phyloP scores from a whole-genome alignment of 768 basidiomycete genomes.

The Naganishia randhawae region DNA sequence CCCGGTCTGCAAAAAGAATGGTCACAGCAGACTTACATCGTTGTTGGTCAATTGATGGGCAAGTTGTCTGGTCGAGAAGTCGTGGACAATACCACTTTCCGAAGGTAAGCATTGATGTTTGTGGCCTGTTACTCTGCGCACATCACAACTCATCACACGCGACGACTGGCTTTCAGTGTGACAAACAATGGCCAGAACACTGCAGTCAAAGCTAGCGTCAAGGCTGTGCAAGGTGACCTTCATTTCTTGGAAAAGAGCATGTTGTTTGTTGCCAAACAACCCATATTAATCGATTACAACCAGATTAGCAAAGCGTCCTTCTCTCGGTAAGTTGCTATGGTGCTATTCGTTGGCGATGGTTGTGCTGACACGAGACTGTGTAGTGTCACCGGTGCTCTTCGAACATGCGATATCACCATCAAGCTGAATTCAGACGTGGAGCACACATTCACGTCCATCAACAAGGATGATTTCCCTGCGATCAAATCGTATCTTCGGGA shows the following conservation, averaged over 20 bases:
- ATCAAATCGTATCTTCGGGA: constrained; percentile 79
- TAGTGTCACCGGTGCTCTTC: constrained; percentile 75
- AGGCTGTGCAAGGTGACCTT: constrained; percentile 92
- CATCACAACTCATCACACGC: too few species aligned
- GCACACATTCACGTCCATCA: constrained; percentile 84
- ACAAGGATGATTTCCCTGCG: constrained; percentile 88
- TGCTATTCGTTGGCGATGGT: neutral
- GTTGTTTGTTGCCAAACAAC: constrained; percentile 95
- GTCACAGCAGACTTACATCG: constrained; percentile 91
- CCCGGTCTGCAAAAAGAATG: constrained; percentile 85
- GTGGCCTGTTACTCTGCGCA: neutral
- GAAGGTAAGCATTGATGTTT: constrained; percentile 10
- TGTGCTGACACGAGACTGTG: neutral
- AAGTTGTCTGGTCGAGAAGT: constrained; percentile 52
- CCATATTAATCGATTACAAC: constrained; percentile 79
- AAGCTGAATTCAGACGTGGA: constrained; percentile 68
- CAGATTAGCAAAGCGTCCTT: constrained; percentile 88
- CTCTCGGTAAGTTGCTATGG: constrained; percentile 58
- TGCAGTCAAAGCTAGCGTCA: constrained; percentile 86
- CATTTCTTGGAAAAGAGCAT: constrained; percentile 98
- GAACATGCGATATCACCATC: constrained; percentile 31
- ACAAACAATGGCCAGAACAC: constrained; percentile 22
- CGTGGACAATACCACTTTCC: constrained; percentile 21
- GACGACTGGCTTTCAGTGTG: neutral
- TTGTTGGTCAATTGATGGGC: constrained; percentile 82